Evolutionary conservation across 2,329 filamentous ascomycete species (phyloP), one percentile per base, ranked within the genome.

Genomic region (Teratosphaeria gauchensis): DNA sequence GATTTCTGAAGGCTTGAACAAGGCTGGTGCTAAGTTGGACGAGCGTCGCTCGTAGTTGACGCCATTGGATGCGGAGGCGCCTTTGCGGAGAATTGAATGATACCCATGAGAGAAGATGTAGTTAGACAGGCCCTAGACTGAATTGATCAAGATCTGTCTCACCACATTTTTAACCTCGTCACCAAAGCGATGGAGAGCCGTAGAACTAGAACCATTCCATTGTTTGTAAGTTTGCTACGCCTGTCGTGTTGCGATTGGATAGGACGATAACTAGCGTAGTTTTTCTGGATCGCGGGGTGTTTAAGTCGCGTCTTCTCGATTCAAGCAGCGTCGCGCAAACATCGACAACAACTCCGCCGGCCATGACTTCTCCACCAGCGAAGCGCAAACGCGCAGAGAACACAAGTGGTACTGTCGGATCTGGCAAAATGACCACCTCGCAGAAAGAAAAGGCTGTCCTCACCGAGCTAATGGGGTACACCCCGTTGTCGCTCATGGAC

Each of bases 401-500:
- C n/a, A 3, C 16, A 19, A 21, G 42, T n/a, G 42, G 6, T 21
- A 21, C 4, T 11, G 19, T 8, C 7, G 42, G 9, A 3, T 21
- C n/a, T 4, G 19, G 42, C 42, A 48, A 48, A n/a, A 48, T 48
- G 42, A 48, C 42, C 5, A 48, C 42, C n/a, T 48, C n/a, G 19
- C 42, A 38, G 19, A 38, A 38, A 12, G 54, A 55, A 24, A 38
- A 46, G 32, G 54, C 54, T 38, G 31, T 55, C 14, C 12, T 55
- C 3, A 55, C 54, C 19, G 54, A 55, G 19, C 54, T 55, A 12
- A 30, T 46, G 31, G 54, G 54, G 4, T 38, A 38, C 21, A 55
- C 54, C 7, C 54, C 54, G 7, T 30, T 46, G 4, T 89, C 89
- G 61, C 84, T 99, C 51, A 88, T 99, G 70, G 94, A 99, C 83